Conservation (phyloP, 2,329 filamentous ascomycete genomes). For the Microdochium nivale region DNA sequence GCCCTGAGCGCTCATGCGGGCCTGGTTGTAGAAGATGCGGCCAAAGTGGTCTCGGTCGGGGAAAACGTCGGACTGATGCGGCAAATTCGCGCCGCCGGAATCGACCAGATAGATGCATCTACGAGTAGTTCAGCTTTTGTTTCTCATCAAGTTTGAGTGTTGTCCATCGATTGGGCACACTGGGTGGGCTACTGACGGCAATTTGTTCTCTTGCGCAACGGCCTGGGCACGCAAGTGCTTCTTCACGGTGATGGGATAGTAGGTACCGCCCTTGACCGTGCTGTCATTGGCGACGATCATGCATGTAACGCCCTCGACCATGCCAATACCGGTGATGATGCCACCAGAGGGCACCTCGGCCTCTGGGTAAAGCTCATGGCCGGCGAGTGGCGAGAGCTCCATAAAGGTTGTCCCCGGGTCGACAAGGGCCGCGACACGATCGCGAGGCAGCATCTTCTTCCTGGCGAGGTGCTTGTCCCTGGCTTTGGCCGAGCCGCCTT, state of each 20-base stretch:
- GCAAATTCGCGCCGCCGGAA: slow-evolving; percentile 89
- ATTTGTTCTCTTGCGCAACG: slow-evolving; percentile 78
- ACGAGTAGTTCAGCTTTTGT: background rate
- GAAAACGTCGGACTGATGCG: slow-evolving; percentile 92
- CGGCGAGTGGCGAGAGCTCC: slow-evolving; percentile 88
- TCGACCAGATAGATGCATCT: slow-evolving; percentile 93
- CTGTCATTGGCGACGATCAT: slow-evolving; percentile 94
- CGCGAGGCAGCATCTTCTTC: slow-evolving; percentile 90
- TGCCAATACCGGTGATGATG: slow-evolving; percentile 86
- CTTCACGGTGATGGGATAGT: slow-evolving; percentile 95
- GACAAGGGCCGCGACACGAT: slow-evolving; percentile 78
- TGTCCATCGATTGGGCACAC: background rate
- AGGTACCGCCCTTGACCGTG: slow-evolving; percentile 94
- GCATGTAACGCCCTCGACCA: slow-evolving; percentile 83
- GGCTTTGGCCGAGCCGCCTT: slow-evolving; percentile 74
- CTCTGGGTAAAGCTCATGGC: slow-evolving; percentile 74
- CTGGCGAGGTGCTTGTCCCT: slow-evolving; percentile 78
- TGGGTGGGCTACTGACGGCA: slow-evolving; percentile 41
- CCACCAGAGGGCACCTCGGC: slow-evolving; percentile 84
- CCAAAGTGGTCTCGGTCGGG: slow-evolving; percentile 93
- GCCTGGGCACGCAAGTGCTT: slow-evolving; percentile 92
- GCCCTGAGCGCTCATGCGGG: slow-evolving; percentile 78
- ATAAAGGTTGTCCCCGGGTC: slow-evolving; percentile 87
- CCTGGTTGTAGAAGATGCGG: slow-evolving; percentile 97
- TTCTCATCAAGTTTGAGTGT: background rate